Conservation (phyloP, 768 basidiomycete genomes). For the Tremella fuciformis region DNA sequence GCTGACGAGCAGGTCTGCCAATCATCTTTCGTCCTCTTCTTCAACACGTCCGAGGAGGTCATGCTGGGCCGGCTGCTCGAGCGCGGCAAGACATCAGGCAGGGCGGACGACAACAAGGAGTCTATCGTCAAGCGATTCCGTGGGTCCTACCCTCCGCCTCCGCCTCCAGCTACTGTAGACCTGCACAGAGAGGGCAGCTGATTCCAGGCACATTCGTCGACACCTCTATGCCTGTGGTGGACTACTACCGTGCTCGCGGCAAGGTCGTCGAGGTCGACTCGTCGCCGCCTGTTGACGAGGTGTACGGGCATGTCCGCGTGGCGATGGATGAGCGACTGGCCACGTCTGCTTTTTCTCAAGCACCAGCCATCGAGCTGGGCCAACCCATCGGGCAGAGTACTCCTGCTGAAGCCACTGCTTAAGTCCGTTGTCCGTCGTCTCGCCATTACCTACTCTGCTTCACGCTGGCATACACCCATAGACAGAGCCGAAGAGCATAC, state of each 20-base stretch:
- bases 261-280: constrained; percentile 70
- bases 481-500: not conserved
- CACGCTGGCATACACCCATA: too few relatives aligned
- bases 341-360: not conserved
- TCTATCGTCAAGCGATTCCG: constrained; percentile 97
- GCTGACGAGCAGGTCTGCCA: constrained; percentile 64
- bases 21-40: constrained; percentile 78
- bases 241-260: constrained; percentile 64
- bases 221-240: constrained; percentile 89
- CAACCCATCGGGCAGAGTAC: too few relatives aligned
- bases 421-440: too few relatives aligned
- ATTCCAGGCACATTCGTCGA: constrained; percentile 70
- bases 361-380: too few relatives aligned
- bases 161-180: not conserved
- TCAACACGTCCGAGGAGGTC: constrained; percentile 78
- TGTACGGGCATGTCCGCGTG: constrained; percentile 62
- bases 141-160: constrained; percentile 52
- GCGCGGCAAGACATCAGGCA: constrained; percentile 86
- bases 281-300: constrained; percentile 63
- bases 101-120: constrained; percentile 92
- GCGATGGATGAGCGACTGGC: constrained; percentile 60
- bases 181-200: not conserved
- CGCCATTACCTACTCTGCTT: too few relatives aligned
- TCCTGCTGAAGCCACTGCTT: too few relatives aligned
- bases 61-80: constrained; percentile 82